phyloP scores from a whole-genome alignment of 208 protist species.

The Trypanosoma cruzi region DNA sequence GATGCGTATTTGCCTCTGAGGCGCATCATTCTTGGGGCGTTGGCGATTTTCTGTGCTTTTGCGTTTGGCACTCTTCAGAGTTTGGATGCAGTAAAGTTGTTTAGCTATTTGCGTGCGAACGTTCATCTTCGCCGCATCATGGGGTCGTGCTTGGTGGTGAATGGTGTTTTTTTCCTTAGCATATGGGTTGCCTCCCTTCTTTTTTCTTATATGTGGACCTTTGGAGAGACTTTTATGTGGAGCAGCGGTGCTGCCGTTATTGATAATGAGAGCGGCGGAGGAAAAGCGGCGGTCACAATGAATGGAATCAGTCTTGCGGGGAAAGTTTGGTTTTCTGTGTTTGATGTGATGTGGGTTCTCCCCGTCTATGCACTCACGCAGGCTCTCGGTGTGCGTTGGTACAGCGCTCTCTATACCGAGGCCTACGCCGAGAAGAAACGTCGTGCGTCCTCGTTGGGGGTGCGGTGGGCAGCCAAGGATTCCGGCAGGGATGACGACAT shows the following conservation, averaged over 20 bases:
- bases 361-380: conserved; percentile 35
- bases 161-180: conserved; percentile 27
- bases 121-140: conserved; percentile 14
- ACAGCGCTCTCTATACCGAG: conserved; percentile 26
- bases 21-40: conserved; percentile 1
- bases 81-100: conserved; percentile 24
- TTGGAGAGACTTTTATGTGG: not conserved
- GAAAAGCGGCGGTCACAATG: not conserved
- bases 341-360: conserved; percentile 35
- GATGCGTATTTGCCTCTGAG: not conserved
- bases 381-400: conserved; percentile 33
- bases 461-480: not conserved
- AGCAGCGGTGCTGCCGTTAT: not conserved
- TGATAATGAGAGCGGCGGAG: not conserved
- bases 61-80: conserved; percentile 26
- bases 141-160: conserved; percentile 22
- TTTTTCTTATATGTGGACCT: conserved; percentile 14
- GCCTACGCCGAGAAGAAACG: conserved; percentile 24
- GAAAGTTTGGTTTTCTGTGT: conserved; percentile 28
- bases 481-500: not conserved
- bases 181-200: conserved; percentile 27
- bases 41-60: conserved; percentile 18
- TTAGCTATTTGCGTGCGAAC: conserved; percentile 22
- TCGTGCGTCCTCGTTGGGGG: not conserved
- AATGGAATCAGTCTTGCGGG: conserved; percentile 3